Base-by-base conservation (phyloP, 495 filamentous ascomycete genomes). In the Penicillium flavigenum region DNA sequence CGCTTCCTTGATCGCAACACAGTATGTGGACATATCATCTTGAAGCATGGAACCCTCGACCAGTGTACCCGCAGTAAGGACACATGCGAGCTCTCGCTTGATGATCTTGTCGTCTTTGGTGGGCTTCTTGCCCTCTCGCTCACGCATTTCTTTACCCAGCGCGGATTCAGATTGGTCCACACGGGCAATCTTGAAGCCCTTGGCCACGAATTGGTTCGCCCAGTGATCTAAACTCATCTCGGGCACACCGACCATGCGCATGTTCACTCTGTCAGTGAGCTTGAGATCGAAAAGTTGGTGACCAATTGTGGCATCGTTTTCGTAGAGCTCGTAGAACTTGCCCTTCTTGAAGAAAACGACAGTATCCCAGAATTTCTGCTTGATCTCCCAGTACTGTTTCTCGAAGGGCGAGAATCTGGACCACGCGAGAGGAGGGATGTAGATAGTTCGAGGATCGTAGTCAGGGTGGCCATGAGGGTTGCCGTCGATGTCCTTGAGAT, bases 281-380 rank as follows among this genome's bases (percentile, higher is more conserved):
- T 99, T 99, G 32, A 99, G 79, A 70, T 99, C 94, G 67, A 99
- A 99, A 24, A 96, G 79, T 72, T 97, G 94, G 68, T 98, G 91
- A 12, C 95, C 95, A 54, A 99, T 90, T 0, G 93, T 97, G 14
- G 94, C 94, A 76, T 99, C 94, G 59, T 96, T 95, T 68, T 99
- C 95, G 68, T 97, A 99, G 1, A 99, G 81, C 68, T 99, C 94
- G 70, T 96, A 99, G 74, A 99, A 99, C 69, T 99, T 99, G 57
- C 94, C 94, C 76, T 99, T 99, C 74, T 96, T 98, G 81, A 99
- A 99, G 76, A 99, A 99, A 14, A 99, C 94, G 20, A 99, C 87
- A 0, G 92, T 98, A 58, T 96, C 91, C 89, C 89, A 96, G 61
- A 93, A 90, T 50, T 96, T 96, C 72, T 91, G 89, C 79, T 99